phyloP scores from a whole-genome alignment of 2,329 filamentous ascomycete genomes.

The Penicillium sp. region DNA sequence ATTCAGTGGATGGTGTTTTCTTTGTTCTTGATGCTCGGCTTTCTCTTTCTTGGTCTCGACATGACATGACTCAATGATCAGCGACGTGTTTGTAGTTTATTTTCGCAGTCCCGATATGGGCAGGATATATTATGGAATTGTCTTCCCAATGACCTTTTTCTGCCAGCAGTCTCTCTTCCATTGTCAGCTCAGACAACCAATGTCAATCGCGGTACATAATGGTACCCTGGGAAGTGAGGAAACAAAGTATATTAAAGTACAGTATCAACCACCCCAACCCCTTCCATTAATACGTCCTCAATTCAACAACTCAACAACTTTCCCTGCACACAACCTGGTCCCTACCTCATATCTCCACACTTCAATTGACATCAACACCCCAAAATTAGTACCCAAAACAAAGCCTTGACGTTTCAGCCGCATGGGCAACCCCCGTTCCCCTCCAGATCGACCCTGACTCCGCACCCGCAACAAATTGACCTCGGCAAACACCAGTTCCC shows the following conservation, averaged over 20 bases:
- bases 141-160: background rate
- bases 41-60: constrained; percentile 5
- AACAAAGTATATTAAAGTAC: background rate
- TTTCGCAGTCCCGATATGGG: constrained; percentile 6
- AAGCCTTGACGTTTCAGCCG: constrained; percentile 7
- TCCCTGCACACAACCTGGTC: background rate
- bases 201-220: background rate
- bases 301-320: background rate
- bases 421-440: constrained; percentile 1
- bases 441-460: constrained; percentile 4
- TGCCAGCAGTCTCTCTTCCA: background rate
- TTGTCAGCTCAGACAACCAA: background rate
- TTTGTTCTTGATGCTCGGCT: background rate
- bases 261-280: background rate
- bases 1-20: background rate
- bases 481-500: constrained; percentile 5
- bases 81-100: constrained; percentile 26
- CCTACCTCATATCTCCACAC: background rate
- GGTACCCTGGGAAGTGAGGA: background rate
- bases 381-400: background rate
- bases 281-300: background rate
- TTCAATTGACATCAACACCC: background rate
- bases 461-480: background rate
- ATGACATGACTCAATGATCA: constrained; percentile 29
- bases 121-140: constrained; percentile 12